Evolutionary conservation across 2,329 filamentous ascomycete species (phyloP), one percentile per base, ranked within the genome.

Genomic region (Alternaria solani): DNA sequence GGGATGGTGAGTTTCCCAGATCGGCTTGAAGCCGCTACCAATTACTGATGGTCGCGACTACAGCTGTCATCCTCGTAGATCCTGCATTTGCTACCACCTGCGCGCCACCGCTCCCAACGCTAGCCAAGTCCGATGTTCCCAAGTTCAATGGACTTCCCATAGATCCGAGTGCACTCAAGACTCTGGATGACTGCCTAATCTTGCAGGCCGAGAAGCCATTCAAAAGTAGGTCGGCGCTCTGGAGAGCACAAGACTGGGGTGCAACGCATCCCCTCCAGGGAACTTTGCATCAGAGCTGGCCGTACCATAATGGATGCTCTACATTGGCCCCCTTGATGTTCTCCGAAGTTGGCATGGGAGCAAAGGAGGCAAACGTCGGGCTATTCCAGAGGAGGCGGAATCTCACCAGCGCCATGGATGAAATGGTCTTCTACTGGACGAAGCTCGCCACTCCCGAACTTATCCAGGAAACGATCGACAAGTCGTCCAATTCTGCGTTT

Each of bases 401-500:
- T 1, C 46, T 36, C 1, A 36, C 46, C 12, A 36, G 30, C 25
- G 30, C 30, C 1, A 48, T 48, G 46, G 30, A 48, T 1, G 46
- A 48, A 4, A 48, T 48, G 14, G 46, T n/a, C 5, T 48, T 36
- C 7, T n/a, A 48, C 30, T 48, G 46, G 46, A 48, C 28, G 12
- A 36, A n/a, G 30, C 46, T 48, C 18, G 46, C 46, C 14, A 25
- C 46, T 4, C 46, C 46, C 2, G 46, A 48, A 0, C 5, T 48
- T 7, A 34, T 48, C 1, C 12, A 36, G 30, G 0, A 36, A 9
- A 48, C 46, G 30, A 48, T 34, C 5, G 0, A 23, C 1, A 57
- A 32, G 16, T 57, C 54, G 1, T 57, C 54, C 18, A 57, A 57
- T 16, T 46, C 46, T 4, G 54, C 54, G 2, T 57, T 41, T 4